Conservation (phyloP, 208 protist species). For the Pavlovales sp. region DNA sequence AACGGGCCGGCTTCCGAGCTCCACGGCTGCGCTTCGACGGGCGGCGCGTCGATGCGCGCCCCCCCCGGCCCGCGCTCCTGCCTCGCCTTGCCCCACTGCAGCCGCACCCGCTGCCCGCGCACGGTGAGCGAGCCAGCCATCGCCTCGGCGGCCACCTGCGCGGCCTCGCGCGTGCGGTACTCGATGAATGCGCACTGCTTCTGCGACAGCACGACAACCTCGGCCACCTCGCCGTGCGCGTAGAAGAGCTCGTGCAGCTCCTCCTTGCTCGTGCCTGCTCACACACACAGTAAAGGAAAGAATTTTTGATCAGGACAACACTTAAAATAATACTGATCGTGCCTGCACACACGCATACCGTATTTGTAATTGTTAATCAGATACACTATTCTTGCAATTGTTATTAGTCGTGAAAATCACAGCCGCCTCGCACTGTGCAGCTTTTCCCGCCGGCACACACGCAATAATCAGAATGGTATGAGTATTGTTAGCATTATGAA, state of each 20-base stretch:
- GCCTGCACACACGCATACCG: too few species aligned
- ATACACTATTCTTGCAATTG: too few species aligned
- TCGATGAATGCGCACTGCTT: conserved; percentile 52
- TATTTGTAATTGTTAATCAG: too few species aligned
- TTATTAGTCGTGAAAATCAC: too few species aligned
- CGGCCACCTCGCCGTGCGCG: conserved; percentile 46
- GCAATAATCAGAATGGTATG: too few species aligned
- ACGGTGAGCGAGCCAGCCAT: conserved; percentile 23
- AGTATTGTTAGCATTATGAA: too few species aligned
- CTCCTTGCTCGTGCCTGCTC: neutral
- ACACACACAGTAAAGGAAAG: too few species aligned
- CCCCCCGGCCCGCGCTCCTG: neutral
- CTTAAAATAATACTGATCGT: too few species aligned
- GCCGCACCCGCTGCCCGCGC: conserved; percentile 9
- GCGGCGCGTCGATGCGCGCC: neutral
- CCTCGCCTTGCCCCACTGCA: conserved; percentile 43
- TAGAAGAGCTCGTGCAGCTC: conserved; percentile 42
- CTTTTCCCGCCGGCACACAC: too few species aligned
- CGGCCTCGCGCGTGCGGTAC: conserved; percentile 39
- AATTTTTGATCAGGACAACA: too few species aligned
- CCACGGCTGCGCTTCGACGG: neutral
- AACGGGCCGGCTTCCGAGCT: neutral
- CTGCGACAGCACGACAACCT: conserved; percentile 14
- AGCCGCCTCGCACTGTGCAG: too few species aligned
- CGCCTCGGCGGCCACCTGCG: conserved; percentile 39